Evolutionary conservation across 306 rosid species (phyloP), one percentile per base, ranked within the genome.

Genomic region (Carpinus viminea): DNA sequence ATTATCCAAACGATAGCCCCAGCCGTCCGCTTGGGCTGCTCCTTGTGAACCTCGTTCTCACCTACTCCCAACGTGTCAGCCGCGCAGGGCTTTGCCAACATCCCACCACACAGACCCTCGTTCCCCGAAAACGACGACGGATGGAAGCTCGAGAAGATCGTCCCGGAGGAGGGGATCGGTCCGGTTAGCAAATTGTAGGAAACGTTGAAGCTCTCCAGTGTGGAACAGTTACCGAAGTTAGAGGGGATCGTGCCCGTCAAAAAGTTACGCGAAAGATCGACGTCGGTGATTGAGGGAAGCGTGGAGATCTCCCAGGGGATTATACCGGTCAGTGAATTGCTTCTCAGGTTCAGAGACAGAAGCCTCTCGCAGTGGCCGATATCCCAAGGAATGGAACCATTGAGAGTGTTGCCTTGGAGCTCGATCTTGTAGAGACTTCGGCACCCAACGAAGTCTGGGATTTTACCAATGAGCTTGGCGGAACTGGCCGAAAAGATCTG

Each of bases 201-300:
- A 2, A 95, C 93, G 74, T 93, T 86, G 84, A 95, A 95, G 53
- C 69, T 95, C 62, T 87, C 91, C 41, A 95, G 77, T 0, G 99
- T 95, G 36, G 86, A 75, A 24, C 91, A 88, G 52, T 93, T 95
- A 70, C 86, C 90, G 82, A 95, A 93, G 54, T 90, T 89, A 0
- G 98, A 87, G 24, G 99, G 99, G 4, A 95, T 93, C 0, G 91
- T 81, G 1, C 99, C 99, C 64, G 97, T 90, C 89, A 95, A 97
- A 2, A 76, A 78, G 20, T 95, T 95, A 4, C 80, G 90, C 0
- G 98, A 91, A 70, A 95, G 94, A 60, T 95, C 99, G 43, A 95
- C 91, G 83, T 81, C 91, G 73, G 94, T 93, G 82, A 95, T 90
- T 5, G 87, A 84, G 2, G 97, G 98, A 0, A 95, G 89, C 13